Evolutionary conservation across 225 moss, liverwort and hornwort genomes (phyloP), one percentile per base, ranked within the genome.

Genomic region (Physcomitrium patens): DNA sequence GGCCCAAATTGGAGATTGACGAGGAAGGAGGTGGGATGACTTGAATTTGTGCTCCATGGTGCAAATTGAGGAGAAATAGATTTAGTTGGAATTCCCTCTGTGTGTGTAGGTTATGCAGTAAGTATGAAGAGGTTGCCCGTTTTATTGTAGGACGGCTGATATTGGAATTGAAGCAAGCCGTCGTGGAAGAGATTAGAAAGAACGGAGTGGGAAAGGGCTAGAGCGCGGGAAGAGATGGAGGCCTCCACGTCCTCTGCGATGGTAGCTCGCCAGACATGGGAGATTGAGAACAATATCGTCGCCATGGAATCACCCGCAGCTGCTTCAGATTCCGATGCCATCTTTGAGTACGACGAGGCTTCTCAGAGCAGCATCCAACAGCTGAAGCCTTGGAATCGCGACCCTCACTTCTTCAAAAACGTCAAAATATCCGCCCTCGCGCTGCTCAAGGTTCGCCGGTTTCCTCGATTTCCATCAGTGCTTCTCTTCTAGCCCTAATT

Each of bases 221-320:
- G 82, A 37, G 73, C 69, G 54, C 44, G 84, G 66, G 71, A 69
- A 68, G 73, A 69, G 69, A 96, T 96, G 96, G 96, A 94, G 88
- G 91, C 92, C 79, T 91, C 91, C 66, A 84, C 87, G 70, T 92
- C 89, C 63, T 86, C 91, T 42, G 84, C 86, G 41, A 79, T 76
- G 55, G 71, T 90, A 28, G 94, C 96, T 45, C 87, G 94, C 28
- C 94, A 94, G 86, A 94, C 96, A 62, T 96, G 94, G 96, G 96
- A 96, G 81, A 83, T 92, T 60, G 86, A 96, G 85, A 96, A 96
- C 57, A 92, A 92, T 43, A 87, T 96, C 56, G 68, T 96, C 59
- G 75, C 78, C 62, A 88, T 91, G 92, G 94, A 89, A 49, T 73
- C 88, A 9, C 74, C 89, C 23, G 78, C 86, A 1, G 59, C 87